Evolutionary conservation across 306 rosid species (phyloP).

Genomic region (Medicago lupulina): DNA sequence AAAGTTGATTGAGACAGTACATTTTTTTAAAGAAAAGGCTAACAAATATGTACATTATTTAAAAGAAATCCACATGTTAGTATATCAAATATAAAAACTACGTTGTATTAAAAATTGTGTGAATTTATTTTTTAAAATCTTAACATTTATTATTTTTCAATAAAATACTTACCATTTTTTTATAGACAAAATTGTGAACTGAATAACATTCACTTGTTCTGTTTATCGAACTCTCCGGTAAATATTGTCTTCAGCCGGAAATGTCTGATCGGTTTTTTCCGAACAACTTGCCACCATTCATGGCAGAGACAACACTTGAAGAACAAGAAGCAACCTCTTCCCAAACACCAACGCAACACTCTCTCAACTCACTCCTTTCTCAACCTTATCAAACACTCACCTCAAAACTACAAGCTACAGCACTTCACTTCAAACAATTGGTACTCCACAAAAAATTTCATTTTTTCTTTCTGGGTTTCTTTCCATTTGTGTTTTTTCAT

Average conservation of each 20-base stretch:
- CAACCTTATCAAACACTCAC: conserved; percentile 58
- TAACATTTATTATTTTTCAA: too few species aligned
- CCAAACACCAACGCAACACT: conserved; percentile 29
- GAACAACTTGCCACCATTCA: conserved; percentile 65
- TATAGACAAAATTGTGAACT: too few species aligned
- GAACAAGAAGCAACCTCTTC: conserved; percentile 4
- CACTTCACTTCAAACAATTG: conserved; percentile 67
- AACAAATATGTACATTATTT: too few species aligned
- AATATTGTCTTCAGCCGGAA: not conserved
- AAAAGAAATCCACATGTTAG: too few species aligned
- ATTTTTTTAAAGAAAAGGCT: too few species aligned
- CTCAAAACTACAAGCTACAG: conserved; percentile 49
- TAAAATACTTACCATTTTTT: too few species aligned
- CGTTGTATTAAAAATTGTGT: too few species aligned
- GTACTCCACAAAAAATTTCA: conserved; percentile 42
- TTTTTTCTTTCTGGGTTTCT: conserved; percentile 24
- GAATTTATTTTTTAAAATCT: too few species aligned
- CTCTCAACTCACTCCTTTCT: conserved; percentile 59
- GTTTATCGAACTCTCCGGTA: not conserved
- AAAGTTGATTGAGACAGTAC: too few species aligned
- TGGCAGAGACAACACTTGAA: conserved; percentile 50
- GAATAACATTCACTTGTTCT: too few species aligned
- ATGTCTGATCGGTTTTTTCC: conserved; percentile 80
- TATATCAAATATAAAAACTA: too few species aligned
- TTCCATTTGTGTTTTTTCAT: conserved; percentile 3